Conservation (phyloP, 176 grass and related monocot species). For the Luzula sylvatica region DNA sequence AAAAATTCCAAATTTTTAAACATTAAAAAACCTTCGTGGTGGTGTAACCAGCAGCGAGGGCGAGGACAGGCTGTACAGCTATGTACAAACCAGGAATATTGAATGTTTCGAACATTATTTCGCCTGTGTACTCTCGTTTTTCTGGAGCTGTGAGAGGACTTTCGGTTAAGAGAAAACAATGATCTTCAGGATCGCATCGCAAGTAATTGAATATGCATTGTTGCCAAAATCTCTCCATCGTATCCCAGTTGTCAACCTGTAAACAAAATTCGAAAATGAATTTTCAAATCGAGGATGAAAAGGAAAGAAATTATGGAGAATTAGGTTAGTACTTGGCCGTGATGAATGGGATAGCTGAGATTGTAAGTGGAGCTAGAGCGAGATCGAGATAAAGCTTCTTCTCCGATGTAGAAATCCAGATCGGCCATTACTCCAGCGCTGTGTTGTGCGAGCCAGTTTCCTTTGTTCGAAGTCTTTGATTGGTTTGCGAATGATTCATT, state of each 20-base stretch:
- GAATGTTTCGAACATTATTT: constrained; percentile 99
- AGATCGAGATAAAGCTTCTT: constrained; percentile 60
- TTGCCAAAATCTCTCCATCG: constrained; percentile 99
- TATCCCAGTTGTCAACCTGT: constrained; percentile 97
- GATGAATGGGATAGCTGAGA: constrained; percentile 80
- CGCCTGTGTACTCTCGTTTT: constrained; percentile 77
- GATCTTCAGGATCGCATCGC: constrained; percentile 84
- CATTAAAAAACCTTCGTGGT: constrained; percentile 64
- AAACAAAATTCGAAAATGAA: no score
- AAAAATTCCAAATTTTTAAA: no score
- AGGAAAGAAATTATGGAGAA: background rate
- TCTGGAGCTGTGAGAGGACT: constrained; percentile 85
- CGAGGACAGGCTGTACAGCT: constrained; percentile 80
- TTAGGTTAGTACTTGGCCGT: constrained; percentile 56
- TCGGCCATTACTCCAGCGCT: constrained; percentile 95
- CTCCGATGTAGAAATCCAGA: constrained; percentile 90
- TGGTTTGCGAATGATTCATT: constrained; percentile 62
- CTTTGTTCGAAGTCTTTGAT: constrained; percentile 48
- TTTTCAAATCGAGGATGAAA: no score
- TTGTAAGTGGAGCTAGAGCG: constrained; percentile 56
- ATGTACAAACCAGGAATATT: constrained; percentile 94
- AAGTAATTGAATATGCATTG: constrained; percentile 94
- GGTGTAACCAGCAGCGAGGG: constrained; percentile 91
- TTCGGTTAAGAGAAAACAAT: constrained; percentile 93
- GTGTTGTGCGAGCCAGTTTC: constrained; percentile 92